Conservation (phyloP, 2,329 filamentous ascomycete genomes). For the Leptodontidium sp. region DNA sequence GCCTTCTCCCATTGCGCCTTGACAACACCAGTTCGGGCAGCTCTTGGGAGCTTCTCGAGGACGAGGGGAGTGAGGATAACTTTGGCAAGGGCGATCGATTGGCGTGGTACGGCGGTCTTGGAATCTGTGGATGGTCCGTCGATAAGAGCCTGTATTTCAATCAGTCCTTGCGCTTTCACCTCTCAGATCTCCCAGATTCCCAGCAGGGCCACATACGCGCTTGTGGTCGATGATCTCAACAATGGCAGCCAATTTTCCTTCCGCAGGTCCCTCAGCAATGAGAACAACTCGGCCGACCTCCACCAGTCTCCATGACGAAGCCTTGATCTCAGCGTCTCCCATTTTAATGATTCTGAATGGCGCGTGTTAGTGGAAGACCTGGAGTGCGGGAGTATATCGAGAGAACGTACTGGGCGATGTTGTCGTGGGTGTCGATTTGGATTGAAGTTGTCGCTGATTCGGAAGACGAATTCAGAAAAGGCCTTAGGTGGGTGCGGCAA, state of each 20-base stretch:
- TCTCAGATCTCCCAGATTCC: slow-evolving; percentile 16
- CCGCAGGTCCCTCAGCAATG: slow-evolving; percentile 81
- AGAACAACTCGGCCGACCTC: slow-evolving; percentile 98
- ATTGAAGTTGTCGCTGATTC: slow-evolving; percentile 31
- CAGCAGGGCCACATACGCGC: slow-evolving; percentile 77
- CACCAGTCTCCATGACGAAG: slow-evolving; percentile 91
- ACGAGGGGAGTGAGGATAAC: slow-evolving; percentile 90
- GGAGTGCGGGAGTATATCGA: slow-evolving; percentile 32
- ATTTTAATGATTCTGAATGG: slow-evolving; percentile 69
- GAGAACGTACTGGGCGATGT: slow-evolving; percentile 44
- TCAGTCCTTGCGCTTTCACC: slow-evolving; percentile 39
- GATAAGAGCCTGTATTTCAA: slow-evolving; percentile 79
- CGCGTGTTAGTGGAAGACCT: slow-evolving; percentile 40
- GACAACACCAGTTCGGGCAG: slow-evolving; percentile 81
- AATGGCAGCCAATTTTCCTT: slow-evolving; percentile 89
- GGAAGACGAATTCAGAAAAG: slow-evolving; percentile 34
- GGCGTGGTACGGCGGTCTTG: slow-evolving; percentile 83
- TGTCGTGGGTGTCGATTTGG: slow-evolving; percentile 44
- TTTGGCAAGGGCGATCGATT: slow-evolving; percentile 82
- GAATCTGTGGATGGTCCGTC: slow-evolving; percentile 89
- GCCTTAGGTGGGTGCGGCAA: slow-evolving; percentile 25
- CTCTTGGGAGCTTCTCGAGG: slow-evolving; percentile 86
- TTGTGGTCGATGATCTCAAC: slow-evolving; percentile 99
- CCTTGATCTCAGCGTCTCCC: slow-evolving; percentile 83
- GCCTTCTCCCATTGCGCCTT: slow-evolving; percentile 91